Evolutionary conservation across 208 protist genomes (phyloP).

Genomic region (Leishmania mexicana): DNA sequence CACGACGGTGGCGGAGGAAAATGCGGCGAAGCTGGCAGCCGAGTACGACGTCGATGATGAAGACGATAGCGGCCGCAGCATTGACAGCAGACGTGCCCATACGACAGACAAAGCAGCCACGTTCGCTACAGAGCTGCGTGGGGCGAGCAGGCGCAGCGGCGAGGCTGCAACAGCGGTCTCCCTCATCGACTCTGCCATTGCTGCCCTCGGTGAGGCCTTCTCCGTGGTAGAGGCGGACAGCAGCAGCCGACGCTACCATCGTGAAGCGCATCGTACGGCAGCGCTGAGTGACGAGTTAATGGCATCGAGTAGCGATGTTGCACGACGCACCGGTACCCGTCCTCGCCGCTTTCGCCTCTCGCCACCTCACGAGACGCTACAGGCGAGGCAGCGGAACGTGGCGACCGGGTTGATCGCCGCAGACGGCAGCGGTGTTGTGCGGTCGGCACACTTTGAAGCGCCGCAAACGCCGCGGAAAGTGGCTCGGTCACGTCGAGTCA

Average conservation of each 20-base stretch:
- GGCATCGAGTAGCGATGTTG: neutral
- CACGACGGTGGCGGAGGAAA: neutral
- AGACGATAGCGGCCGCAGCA: neutral
- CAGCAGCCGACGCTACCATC: slow-evolving; percentile 1
- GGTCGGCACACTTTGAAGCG: slow-evolving; percentile 35
- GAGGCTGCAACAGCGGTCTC: neutral
- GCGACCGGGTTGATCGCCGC: neutral
- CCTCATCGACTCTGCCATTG: slow-evolving; percentile 27
- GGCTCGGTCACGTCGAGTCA: slow-evolving; percentile 37
- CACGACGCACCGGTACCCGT: neutral
- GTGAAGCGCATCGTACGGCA: neutral
- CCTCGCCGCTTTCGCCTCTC: slow-evolving; percentile 23
- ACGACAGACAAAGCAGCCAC: neutral
- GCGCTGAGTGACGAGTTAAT: neutral
- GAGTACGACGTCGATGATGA: slow-evolving; percentile 29
- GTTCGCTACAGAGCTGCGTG: slow-evolving; percentile 29
- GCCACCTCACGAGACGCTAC: slow-evolving; percentile 6
- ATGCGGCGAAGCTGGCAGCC: slow-evolving; percentile 5
- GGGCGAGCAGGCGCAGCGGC: neutral
- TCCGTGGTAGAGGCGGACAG: neutral
- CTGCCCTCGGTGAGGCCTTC: slow-evolving; percentile 22
- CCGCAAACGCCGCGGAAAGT: slow-evolving; percentile 62
- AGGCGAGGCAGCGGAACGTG: neutral
- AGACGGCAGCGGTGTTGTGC: neutral
- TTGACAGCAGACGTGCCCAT: neutral